phyloP scores from a whole-genome alignment of 495 filamentous ascomycete species.

The Penicillium steckii region DNA sequence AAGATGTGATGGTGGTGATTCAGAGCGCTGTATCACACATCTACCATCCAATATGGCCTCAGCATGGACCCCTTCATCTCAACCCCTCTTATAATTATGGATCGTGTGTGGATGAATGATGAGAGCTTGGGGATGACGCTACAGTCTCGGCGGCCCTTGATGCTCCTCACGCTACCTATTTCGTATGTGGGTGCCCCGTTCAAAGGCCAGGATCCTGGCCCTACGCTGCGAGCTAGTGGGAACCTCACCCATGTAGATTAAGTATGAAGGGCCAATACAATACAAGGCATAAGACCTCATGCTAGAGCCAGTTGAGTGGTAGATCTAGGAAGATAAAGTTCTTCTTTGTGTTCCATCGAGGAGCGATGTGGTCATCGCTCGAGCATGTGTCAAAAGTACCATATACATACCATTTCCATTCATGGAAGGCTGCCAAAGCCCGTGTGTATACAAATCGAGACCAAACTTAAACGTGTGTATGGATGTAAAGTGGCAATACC shows the following conservation, averaged over 20 bases:
- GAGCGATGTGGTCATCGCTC: neutral
- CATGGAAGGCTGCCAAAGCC: neutral
- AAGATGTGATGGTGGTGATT: neutral
- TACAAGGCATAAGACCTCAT: neutral
- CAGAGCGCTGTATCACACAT: neutral
- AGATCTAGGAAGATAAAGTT: neutral
- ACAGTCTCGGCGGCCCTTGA: slow-evolving; percentile 26
- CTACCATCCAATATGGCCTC: neutral
- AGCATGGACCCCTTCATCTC: neutral
- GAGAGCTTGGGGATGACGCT: neutral
- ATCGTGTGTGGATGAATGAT: neutral
- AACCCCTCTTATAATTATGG: neutral
- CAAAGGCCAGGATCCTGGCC: slow-evolving; percentile 6
- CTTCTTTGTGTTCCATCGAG: neutral
- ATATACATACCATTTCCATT: neutral
- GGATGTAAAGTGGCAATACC: neutral
- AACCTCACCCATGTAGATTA: slow-evolving; percentile 3
- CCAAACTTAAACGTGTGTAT: neutral
- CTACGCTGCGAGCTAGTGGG: slow-evolving; percentile 12
- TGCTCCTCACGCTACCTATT: slow-evolving; percentile 9
- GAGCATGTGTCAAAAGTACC: neutral
- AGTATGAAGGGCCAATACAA: neutral
- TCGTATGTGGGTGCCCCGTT: slow-evolving; percentile 3
- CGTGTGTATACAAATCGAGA: neutral
- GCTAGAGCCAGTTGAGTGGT: neutral